Base-by-base conservation (phyloP, 208 protist species). In the Leishmania tropica region DNA sequence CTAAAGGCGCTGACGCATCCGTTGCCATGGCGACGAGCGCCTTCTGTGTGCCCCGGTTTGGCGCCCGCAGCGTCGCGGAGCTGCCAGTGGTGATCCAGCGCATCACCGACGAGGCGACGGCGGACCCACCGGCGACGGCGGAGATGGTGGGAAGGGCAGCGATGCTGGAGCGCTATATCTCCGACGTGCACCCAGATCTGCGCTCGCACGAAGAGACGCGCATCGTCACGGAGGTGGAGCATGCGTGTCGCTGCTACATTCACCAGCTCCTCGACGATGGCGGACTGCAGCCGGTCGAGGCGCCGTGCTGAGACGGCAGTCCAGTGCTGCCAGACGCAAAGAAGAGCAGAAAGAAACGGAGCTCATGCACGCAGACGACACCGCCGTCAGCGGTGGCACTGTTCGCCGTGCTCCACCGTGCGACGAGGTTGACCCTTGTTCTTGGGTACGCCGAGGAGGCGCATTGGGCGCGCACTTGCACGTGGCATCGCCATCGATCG, bases 21-120 rank as follows among this genome's bases (percentile, higher is more conserved):
- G 11, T 3, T 24, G 2, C 31, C 62, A 11, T 10, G 40, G 37
- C 37, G 65, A 47, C 37, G 37, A 47, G 65, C 40, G 37, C 40
- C 37, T 72, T 37, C 65, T 0, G 42, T 54, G 68, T 89, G 3
- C 83, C 86, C 2, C 81, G 83, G 48, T 82, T 84, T 58, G 86
- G 86, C 58, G 58, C 47, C 1, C 86, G 86, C 56, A 89, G 83
- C 40, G 86, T 85, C n/a, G 81, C 81, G 1, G 86, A 87, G 83
- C 53, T 89, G 35, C 72, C 83, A 24, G 68, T 68, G 37, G 76
- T 83, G 40, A 78, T 84, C 24, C 75, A 83, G 35, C 54, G 77
- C 76, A 83, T 87, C 45, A 24, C 74, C 24, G 72, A 72, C 0
- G 83, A 75, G 40, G 78, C 64, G 40, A 77, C 77, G 13, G 11